Evolutionary conservation across 176 grass and related monocot genomes (phyloP).

Genomic region (Phoenix roebelenii): DNA sequence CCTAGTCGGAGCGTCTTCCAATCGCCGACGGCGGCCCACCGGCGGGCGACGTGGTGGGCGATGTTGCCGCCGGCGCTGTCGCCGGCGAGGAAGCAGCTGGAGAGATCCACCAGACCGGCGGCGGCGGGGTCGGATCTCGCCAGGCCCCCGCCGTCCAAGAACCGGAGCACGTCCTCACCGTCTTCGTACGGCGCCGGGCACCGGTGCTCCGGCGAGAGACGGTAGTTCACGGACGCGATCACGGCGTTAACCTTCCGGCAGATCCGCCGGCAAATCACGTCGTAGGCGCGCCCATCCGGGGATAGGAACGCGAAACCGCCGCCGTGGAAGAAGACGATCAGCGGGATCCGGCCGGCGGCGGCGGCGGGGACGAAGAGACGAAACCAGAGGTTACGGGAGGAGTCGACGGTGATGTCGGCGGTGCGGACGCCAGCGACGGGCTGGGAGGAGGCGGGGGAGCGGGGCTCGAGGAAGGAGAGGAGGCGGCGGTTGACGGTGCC

Average conservation of each 20-base stretch:
- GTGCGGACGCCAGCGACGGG: conserved; percentile 1
- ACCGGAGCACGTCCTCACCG: conserved; percentile 53
- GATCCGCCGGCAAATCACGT: conserved; percentile 64
- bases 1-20: conserved; percentile 28
- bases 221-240: conserved; percentile 77
- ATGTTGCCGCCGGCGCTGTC: conserved; percentile 84
- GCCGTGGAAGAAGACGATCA: conserved; percentile 81
- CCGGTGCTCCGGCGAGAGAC: conserved; percentile 58
- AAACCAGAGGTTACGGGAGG: conserved; percentile 21
- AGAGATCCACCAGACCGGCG: conserved; percentile 4
- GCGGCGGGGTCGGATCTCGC: background rate
- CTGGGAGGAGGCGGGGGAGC: conserved; percentile 4
- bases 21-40: conserved; percentile 23
- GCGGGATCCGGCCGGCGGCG: background rate
- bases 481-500: conserved; percentile 60
- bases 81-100: conserved; percentile 60
- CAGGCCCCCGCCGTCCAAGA: conserved; percentile 35
- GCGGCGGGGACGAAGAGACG: conserved; percentile 40
- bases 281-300: conserved; percentile 31
- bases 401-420: conserved; percentile 21
- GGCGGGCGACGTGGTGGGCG: conserved; percentile 62
- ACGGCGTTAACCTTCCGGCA: conserved; percentile 21
- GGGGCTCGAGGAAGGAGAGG: conserved; percentile 28
- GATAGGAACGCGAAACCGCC: conserved; percentile 81
- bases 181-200: conserved; percentile 70